phyloP scores from a whole-genome alignment of 2,329 filamentous ascomycete genomes.

The Neoarthrinium moseri region DNA sequence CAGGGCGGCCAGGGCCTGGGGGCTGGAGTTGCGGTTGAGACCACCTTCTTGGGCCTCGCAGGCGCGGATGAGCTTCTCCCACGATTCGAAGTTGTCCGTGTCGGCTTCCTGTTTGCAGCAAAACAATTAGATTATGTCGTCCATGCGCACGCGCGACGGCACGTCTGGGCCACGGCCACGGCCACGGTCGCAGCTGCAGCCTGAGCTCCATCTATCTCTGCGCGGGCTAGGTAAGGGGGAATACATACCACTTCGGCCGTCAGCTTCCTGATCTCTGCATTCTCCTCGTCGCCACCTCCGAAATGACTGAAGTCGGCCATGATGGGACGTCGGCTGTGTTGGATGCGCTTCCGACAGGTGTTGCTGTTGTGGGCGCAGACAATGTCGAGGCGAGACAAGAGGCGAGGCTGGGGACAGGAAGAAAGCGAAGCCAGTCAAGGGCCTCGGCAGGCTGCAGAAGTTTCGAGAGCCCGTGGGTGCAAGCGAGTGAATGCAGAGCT shows the following conservation, averaged over 20 bases:
- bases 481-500: too few species aligned
- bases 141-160: too few species aligned
- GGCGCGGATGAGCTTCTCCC: conserved; percentile 87
- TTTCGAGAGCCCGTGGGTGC: too few species aligned
- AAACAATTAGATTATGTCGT: conserved; percentile 12
- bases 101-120: conserved; percentile 54
- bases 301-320: conserved; percentile 19
- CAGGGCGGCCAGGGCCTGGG: conserved; percentile 83
- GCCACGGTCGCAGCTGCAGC: background rate
- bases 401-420: background rate
- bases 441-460: too few species aligned
- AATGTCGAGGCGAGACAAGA: too few species aligned
- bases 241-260: conserved; percentile 62
- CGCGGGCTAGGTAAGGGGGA: background rate
- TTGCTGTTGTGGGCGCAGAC: background rate
- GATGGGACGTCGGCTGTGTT: too few species aligned
- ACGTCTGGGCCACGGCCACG: too few species aligned
- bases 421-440: too few species aligned
- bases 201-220: conserved; percentile 21
- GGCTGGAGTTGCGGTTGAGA: conserved; percentile 93
- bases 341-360: too few species aligned
- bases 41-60: conserved; percentile 87
- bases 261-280: conserved; percentile 51
- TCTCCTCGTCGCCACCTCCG: conserved; percentile 33
- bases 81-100: conserved; percentile 87